Evolutionary conservation across 192 early-diverging fungal species (phyloP).

Genomic region (Globomyces pollinis-pini): DNA sequence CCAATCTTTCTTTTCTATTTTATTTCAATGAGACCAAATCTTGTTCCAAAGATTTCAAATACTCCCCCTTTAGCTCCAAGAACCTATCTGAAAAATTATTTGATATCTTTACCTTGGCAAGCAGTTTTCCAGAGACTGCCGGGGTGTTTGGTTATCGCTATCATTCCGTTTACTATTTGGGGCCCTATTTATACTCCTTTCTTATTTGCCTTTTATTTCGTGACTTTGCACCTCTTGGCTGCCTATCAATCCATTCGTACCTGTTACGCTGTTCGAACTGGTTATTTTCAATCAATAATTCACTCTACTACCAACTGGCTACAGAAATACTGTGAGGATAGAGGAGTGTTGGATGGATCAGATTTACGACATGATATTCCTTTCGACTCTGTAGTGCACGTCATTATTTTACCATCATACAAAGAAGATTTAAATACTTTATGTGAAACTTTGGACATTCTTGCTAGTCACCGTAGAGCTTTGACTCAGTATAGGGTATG

Average conservation of each 20-base stretch:
- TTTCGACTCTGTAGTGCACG: conserved; percentile 37
- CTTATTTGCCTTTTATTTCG: conserved; percentile 18
- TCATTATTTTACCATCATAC: conserved; percentile 63
- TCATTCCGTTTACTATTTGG: conserved; percentile 16
- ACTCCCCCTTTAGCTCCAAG: not conserved
- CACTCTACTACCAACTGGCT: conserved; percentile 25
- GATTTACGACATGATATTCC: conserved; percentile 20
- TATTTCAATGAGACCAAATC: too few relatives aligned
- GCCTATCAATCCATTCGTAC: conserved; percentile 16
- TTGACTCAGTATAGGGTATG: conserved; percentile 38
- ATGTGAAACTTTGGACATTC: conserved; percentile 53
- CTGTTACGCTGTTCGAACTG: conserved; percentile 14
- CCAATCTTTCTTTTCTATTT: too few relatives aligned
- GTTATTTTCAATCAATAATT: not conserved
- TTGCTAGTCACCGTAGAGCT: conserved; percentile 38
- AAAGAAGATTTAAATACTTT: conserved; percentile 54
- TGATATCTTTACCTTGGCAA: conserved; percentile 6
- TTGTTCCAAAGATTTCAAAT: too few relatives aligned
- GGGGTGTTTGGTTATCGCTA: conserved; percentile 15
- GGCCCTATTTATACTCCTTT: conserved; percentile 24
- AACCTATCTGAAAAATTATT: conserved; percentile 7
- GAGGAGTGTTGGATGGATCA: not conserved
- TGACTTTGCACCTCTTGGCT: conserved; percentile 22
- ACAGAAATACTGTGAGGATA: conserved; percentile 17
- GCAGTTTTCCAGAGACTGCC: conserved; percentile 28